These are phyloP conservation scores for Trichoderma arundinaceum DNA, from an alignment of 2,329 filamentous ascomycete species.

Conservation along the genomic window DNA sequence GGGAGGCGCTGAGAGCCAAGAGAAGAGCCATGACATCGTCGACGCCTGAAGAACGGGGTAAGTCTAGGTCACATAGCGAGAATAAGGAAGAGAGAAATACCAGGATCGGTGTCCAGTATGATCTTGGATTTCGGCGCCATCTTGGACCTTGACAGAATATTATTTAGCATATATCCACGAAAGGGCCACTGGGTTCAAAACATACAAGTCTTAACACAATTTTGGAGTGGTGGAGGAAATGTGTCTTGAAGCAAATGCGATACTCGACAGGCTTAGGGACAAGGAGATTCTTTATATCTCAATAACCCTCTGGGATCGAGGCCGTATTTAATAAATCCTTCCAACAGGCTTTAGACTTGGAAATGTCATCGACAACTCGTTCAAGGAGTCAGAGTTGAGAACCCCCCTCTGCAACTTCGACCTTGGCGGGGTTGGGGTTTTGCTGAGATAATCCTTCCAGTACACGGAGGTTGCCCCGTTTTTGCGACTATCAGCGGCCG, in stretches of 20 bases:
- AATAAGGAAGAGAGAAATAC: neutral
- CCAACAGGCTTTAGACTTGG: neutral
- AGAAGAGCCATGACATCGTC: slow-evolving; percentile 92
- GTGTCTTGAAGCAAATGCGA: neutral
- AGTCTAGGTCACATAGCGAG: neutral
- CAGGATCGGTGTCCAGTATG: slow-evolving; percentile 87
- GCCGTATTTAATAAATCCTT: neutral
- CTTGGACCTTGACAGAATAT: neutral
- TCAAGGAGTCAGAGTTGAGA: neutral
- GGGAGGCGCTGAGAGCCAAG: slow-evolving; percentile 78
- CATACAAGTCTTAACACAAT: neutral
- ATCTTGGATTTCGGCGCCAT: slow-evolving; percentile 62
- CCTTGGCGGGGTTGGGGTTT: slow-evolving; percentile 16
- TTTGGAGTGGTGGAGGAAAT: neutral
- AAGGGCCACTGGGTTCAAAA: neutral
- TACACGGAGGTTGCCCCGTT: slow-evolving; percentile 14
- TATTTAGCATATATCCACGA: neutral
- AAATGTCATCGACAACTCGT: neutral
- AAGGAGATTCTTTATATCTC: too few species aligned
- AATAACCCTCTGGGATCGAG: too few species aligned
- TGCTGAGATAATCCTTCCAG: slow-evolving; percentile 12
- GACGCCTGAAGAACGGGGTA: slow-evolving; percentile 59
- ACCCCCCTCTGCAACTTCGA: neutral
- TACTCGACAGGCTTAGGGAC: too few species aligned
- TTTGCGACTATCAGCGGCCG: slow-evolving; percentile 23